Conservation (phyloP, 2,329 filamentous ascomycete genomes). For the Pyrenophora seminiperda region DNA sequence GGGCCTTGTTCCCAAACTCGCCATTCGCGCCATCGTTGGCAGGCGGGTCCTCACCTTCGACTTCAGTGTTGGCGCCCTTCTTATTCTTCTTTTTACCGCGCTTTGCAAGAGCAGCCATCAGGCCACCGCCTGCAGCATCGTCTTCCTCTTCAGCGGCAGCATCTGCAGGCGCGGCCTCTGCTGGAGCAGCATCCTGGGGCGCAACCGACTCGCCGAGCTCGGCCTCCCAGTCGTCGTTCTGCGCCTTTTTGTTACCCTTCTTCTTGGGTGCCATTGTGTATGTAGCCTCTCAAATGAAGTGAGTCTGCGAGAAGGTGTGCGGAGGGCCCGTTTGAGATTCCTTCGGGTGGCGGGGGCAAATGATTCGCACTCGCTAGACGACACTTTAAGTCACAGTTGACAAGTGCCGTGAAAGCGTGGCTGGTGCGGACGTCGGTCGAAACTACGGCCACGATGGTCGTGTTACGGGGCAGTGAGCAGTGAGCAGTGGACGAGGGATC, state of each 20-base stretch:
- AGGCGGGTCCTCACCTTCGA: conserved; percentile 67
- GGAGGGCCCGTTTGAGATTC: conserved; percentile 5
- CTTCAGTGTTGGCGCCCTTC: conserved; percentile 68
- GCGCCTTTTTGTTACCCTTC: conserved; percentile 85
- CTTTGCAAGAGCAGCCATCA: conserved; percentile 58
- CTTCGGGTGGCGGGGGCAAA: conserved; percentile 20
- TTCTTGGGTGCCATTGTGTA: conserved; percentile 87
- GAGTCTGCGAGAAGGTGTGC: conserved; percentile 1
- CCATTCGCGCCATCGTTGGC: conserved; percentile 46
- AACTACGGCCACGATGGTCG: background rate
- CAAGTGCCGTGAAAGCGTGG: no score
- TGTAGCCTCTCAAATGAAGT: background rate
- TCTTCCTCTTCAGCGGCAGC: conserved; percentile 56
- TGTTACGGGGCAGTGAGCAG: background rate
- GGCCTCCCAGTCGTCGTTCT: conserved; percentile 95
- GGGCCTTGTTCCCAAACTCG: conserved; percentile 68
- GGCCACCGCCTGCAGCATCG: conserved; percentile 54
- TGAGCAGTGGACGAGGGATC: background rate
- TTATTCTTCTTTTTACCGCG: conserved; percentile 84
- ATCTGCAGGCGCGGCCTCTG: conserved; percentile 33
- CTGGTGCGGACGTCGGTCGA: no score
- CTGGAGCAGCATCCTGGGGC: conserved; percentile 59
- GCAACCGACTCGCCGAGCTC: conserved; percentile 81
- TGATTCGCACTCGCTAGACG: conserved; percentile 6
- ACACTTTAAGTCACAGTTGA: background rate